Evolutionary conservation across 495 filamentous ascomycete genomes (phyloP), one percentile per base, ranked within the genome.

Genomic region (Cudoniella acicularis): DNA sequence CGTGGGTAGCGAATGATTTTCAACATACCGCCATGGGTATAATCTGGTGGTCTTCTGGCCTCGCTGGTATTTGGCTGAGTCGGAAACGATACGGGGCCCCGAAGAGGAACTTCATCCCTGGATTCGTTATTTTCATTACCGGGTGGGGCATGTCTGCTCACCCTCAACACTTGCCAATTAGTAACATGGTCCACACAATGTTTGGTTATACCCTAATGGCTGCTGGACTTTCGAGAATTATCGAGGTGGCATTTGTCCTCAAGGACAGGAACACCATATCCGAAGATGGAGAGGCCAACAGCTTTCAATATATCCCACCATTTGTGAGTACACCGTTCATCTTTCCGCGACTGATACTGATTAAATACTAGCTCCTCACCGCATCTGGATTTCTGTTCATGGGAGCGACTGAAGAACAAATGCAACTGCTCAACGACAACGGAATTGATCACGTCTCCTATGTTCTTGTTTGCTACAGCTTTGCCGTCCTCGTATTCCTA

Each of bases 21-120:
- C 94, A 98, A 70, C 95, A 98, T 68, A 98, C 94, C 0, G 87
- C 86, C 10, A 98, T 98, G 95, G 94, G 94, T 25, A 83, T 98
- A 58, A 85, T 98, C 53, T 98, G 94, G 94, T 97, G 92, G 92
- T 87, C 84, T 66, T 92, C 95, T 17, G 94, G 94, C 17, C 74
- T 98, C 21, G 77, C 94, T 24, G 95, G 94, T 18, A 81, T 98
- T 57, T 98, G 94, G 95, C 74, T 98, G 25, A 93, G 89, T 68
- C 82, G 84, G 55, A 90, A 80, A 62, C 81, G 90, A 56, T 82
- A 92, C 57, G 93, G 93, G n/a, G 73, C 79, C 10, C 92, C 94
- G 13, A 90, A 91, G 80, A 82, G 94, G 61, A 98, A 98, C 69
- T 79, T 98, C 57, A 88, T 98, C 51, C 94, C 94, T 6, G 92